phyloP scores from a whole-genome alignment of 495 filamentous ascomycete genomes.

The Trypethelium eluteriae region DNA sequence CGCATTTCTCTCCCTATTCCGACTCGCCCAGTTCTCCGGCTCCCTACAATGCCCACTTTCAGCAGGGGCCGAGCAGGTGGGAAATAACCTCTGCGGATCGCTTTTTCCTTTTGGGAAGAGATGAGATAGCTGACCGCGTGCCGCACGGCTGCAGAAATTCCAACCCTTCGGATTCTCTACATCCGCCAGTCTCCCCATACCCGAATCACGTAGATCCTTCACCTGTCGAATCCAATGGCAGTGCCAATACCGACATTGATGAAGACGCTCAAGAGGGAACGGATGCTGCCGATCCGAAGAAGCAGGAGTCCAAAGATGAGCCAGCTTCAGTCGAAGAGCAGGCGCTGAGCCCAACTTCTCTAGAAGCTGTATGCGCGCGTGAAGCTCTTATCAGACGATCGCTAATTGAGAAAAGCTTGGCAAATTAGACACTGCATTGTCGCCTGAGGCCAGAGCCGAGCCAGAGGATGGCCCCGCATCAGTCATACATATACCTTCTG shows the following conservation, averaged over 20 bases:
- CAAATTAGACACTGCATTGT: constrained; percentile 50
- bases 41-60: constrained; percentile 43
- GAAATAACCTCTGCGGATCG: constrained; percentile 14
- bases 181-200: constrained; percentile 34
- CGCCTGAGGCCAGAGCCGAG: constrained; percentile 47
- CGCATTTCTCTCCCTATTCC: constrained; percentile 51
- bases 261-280: constrained; percentile 51
- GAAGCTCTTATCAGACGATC: constrained; percentile 11
- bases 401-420: constrained; percentile 44
- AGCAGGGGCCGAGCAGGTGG: constrained; percentile 42
- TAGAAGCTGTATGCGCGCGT: constrained; percentile 14
- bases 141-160: constrained; percentile 21
- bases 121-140: not conserved
- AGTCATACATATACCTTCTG: constrained; percentile 79
- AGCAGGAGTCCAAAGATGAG: constrained; percentile 27
- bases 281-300: constrained; percentile 32
- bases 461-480: constrained; percentile 69
- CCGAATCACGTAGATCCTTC: constrained; percentile 55
- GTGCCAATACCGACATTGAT: constrained; percentile 64
- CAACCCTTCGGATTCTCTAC: constrained; percentile 31
- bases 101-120: not conserved
- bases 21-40: constrained; percentile 52
- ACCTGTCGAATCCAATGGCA: constrained; percentile 68
- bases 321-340: constrained; percentile 10
- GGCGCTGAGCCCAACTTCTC: not conserved